Evolutionary conservation across 148 eudicot genomes (phyloP).

Genomic region (Polygonum aviculare): DNA sequence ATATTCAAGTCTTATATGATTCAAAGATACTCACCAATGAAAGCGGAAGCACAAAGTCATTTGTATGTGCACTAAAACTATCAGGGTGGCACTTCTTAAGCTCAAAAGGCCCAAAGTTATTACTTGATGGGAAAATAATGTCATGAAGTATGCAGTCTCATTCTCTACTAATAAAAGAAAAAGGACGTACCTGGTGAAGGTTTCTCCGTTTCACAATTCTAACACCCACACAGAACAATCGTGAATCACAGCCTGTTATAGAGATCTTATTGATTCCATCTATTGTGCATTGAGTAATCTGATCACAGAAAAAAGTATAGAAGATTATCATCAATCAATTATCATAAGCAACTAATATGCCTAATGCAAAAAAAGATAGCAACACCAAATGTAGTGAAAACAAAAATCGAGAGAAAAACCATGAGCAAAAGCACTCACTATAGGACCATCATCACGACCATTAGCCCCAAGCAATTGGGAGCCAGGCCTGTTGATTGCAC

Average conservation of each 20-base stretch:
- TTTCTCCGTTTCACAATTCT: slow-evolving; percentile 51
- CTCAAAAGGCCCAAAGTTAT: not conserved
- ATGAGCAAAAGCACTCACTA: slow-evolving; percentile 30
- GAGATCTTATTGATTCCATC: slow-evolving; percentile 67
- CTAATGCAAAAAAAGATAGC: not conserved
- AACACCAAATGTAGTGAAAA: not conserved
- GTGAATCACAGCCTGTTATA: slow-evolving; percentile 59
- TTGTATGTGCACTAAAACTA: not conserved
- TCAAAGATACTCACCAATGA: not conserved
- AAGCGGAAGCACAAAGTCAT: not conserved
- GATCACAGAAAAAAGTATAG: slow-evolving; percentile 11
- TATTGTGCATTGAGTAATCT: slow-evolving; percentile 48
- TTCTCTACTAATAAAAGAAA: not conserved
- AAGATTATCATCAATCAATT: not conserved
- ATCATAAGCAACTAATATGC: not conserved
- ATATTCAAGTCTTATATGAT: not conserved
- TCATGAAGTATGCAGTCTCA: not conserved
- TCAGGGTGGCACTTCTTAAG: not conserved
- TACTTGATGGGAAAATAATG: not conserved
- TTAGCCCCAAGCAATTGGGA: slow-evolving; percentile 61
- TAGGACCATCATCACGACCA: slow-evolving; percentile 77
- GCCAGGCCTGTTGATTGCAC: slow-evolving; percentile 60
- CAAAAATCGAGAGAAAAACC: not conserved
- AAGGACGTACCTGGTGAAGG: slow-evolving; percentile 42
- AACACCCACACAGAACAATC: slow-evolving; percentile 59